Evolutionary conservation across 768 basidiomycete species (phyloP), one percentile per base, ranked within the genome.

Genomic region (Calocera cornea): DNA sequence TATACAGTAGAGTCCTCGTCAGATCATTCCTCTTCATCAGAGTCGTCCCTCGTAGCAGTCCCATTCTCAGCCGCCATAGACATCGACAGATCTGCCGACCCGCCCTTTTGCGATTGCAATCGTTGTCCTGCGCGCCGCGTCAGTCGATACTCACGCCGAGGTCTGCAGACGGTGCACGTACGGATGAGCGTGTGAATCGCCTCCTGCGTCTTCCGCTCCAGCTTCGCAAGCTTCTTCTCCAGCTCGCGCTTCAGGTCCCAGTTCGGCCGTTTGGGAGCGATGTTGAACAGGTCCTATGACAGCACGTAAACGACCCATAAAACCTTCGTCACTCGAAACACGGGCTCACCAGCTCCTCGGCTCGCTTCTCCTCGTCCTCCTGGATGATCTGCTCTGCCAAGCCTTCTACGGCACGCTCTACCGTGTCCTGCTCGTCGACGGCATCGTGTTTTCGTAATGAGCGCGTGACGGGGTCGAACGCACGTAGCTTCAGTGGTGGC

Each of bases 201-300:
- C 76, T 95, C 90, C 69, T 95, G 90, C 1, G 93, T 97, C 77
- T 86, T 88, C 72, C 91, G 80, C 73, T 97, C 94, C n/a, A 98
- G 80, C 74, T 87, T 94, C 8, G 87, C 83, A 60, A 93, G 77
- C 75, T 91, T 93, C 79, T 89, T 92, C 67, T 95, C 91, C 78
- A 95, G 86, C 72, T 97, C 93, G 67, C 93, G 85, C 76, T 94
- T 95, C 72, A 97, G 80, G 75, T 95, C 93, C 94, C 93, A 95
- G 77, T 95, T 98, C 11, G 92, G 87, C 60, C 94, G 84, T 82
- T 95, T 97, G 2, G 97, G 97, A 27, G 94, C 95, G 72, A 99
- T 98, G 74, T 97, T 98, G 75, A 97, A 91, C 50, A 97, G 81
- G 75, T 95, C 92, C 94, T 95, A 73, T n/a, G 66, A 27, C 22